Evolutionary conservation across 768 basidiomycete species (phyloP), one percentile per base, ranked within the genome.

Genomic region (Arthromyces matolae): DNA sequence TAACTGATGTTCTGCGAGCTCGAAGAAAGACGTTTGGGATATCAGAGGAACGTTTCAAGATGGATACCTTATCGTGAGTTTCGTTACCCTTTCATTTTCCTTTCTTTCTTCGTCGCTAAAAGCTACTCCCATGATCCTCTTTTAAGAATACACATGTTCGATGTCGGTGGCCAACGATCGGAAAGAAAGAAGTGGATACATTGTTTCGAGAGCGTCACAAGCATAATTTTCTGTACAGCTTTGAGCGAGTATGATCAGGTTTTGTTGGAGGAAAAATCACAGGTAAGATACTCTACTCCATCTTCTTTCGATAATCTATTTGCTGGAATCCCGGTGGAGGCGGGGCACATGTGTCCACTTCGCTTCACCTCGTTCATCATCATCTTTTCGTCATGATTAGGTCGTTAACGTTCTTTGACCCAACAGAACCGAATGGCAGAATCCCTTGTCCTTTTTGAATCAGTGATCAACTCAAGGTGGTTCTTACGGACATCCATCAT

Each of bases 401-500:
- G 13, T 6, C 4, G 27, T 6, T 38, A n/a, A 47, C 45, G 9
- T 9, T 70, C 57, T 78, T 82, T 3, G n/a, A 0, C 9, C 23
- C 19, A 7, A 61, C 37, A 89, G 85, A 95, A 95, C 68, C 89
- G 93, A 44, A 94, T 97, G 91, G 80, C 84, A 53, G 94, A 96
- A 67, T 88, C 90, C 0, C 70, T 96, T 34, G 84, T 91, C 0
- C 81, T 96, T 20, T 95, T 93, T 64, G 91, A 94, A 20, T 49
- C 47, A 12, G 40, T 49, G 14, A 36, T 49, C 27, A 49, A 49
- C 34, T 49, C 47, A 2, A 78, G 93, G 53, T 94, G 89, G 91
- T 93, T 93, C 66, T 82, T 90, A 41, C 84, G 90, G 56, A 93
- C 92, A 3, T 89, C 88, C 0, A 93, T 94, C 57, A 93, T 94